A percentile compares a stretch with the other conserved stretches of the same genome.
phyloP scores from a whole-genome alignment of 2,329 filamentous ascomycete genomes.

The Alternaria hordeiaustralica region DNA sequence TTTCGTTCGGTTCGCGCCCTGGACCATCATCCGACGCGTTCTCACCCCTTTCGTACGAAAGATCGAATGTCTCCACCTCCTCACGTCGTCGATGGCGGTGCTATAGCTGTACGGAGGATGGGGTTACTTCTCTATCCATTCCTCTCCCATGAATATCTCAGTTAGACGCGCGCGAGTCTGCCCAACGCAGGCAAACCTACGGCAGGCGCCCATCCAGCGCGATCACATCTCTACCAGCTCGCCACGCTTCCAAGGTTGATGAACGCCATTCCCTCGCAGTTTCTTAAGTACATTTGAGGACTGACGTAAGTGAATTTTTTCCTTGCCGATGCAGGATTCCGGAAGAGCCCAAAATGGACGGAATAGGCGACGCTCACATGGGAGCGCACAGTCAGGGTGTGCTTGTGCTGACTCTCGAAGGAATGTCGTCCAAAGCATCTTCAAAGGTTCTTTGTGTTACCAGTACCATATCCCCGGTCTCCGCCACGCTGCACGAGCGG shows the following conservation, averaged over 20 bases:
- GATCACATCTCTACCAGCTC: too few relatives aligned
- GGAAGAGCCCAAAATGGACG: not conserved
- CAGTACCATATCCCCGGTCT: not conserved
- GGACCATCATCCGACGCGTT: not conserved
- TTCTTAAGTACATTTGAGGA: not conserved
- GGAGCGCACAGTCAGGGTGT: not conserved
- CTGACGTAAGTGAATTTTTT: not conserved
- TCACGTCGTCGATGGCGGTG: not conserved
- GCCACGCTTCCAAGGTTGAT: not conserved
- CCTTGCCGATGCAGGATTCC: not conserved
- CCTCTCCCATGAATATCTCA: too few relatives aligned
- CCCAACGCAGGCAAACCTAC: too few relatives aligned
- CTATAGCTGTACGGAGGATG: too few relatives aligned
- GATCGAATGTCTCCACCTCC: not conserved
- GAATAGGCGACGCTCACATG: not conserved
- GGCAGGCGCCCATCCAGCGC: too few relatives aligned
- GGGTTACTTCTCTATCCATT: too few relatives aligned
- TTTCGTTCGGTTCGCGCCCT: not conserved
- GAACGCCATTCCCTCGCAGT: not conserved
- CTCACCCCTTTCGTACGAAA: not conserved
- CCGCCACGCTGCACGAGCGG: not conserved
- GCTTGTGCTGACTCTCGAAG: not conserved
- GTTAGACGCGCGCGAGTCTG: too few relatives aligned
- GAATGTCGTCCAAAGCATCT: not conserved
- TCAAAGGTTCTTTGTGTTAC: not conserved